phyloP scores from a whole-genome alignment of 2,329 filamentous ascomycete species.

The Sclerotiophoma versabilis region DNA sequence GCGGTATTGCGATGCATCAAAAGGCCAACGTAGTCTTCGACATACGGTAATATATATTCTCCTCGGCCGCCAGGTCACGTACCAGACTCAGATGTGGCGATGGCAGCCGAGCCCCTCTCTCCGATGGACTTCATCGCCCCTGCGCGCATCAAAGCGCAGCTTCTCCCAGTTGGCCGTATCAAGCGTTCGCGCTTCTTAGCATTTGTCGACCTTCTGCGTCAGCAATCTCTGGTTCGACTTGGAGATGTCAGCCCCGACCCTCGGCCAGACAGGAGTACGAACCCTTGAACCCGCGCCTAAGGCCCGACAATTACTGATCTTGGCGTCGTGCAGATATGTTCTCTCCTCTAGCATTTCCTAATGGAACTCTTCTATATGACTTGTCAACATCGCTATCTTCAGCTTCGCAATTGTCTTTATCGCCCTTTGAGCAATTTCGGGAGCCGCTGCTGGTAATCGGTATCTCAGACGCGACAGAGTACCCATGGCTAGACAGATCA shows the following conservation, averaged over 20 bases:
- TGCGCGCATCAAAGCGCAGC: conserved; percentile 85
- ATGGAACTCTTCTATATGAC: conserved; percentile 87
- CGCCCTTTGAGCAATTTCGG: conserved; percentile 89
- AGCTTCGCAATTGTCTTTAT: conserved; percentile 78
- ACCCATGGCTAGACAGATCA: conserved; percentile 54
- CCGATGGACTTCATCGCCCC: conserved; percentile 73
- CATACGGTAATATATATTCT: conserved; percentile 29
- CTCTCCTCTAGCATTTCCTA: conserved; percentile 85
- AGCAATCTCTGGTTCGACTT: conserved; percentile 81
- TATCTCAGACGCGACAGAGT: conserved; percentile 80
- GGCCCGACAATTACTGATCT: conserved; percentile 40
- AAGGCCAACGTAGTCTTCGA: conserved; percentile 6
- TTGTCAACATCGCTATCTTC: conserved; percentile 80
- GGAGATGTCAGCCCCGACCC: conserved; percentile 86
- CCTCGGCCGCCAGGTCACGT: conserved; percentile 28
- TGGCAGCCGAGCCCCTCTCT: conserved; percentile 88
- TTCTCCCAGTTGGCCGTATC: conserved; percentile 87
- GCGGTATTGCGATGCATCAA: conserved; percentile 24
- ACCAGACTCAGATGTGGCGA: conserved; percentile 61
- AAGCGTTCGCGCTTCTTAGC: conserved; percentile 79
- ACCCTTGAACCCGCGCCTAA: conserved; percentile 29
- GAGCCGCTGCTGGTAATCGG: conserved; percentile 85
- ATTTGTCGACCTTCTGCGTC: conserved; percentile 79
- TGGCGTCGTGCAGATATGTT: conserved; percentile 76
- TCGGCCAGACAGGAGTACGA: conserved; percentile 83